Evolutionary conservation across 1,139 yeast genomes (phyloP).

Genomic region (Lodderomyces metapsilosis): DNA sequence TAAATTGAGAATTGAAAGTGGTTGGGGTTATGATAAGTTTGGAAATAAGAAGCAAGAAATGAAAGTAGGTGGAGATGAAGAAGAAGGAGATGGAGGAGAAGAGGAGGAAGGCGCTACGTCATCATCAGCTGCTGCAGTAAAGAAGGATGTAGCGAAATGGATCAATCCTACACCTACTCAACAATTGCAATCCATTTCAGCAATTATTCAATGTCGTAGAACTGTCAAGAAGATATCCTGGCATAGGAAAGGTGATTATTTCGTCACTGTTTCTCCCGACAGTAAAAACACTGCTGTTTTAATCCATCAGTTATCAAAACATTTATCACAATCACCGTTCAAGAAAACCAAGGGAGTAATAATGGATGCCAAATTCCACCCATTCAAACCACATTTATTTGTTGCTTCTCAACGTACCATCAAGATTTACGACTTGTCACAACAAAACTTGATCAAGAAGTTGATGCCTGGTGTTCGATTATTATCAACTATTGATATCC

Average conservation of each 20-base stretch:
- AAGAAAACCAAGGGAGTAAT: constrained; percentile 89
- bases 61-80: constrained; percentile 42
- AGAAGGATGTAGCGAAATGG: constrained; percentile 78
- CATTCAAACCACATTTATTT: constrained; percentile 88
- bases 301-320: constrained; percentile 92
- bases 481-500: constrained; percentile 88
- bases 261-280: constrained; percentile 90
- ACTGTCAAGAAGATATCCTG: constrained; percentile 82
- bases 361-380: constrained; percentile 96
- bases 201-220: constrained; percentile 65
- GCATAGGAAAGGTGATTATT: constrained; percentile 98
- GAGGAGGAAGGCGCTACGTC: constrained; percentile 27
- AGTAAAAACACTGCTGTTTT: constrained; percentile 86
- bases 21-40: constrained; percentile 87
- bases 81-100: constrained; percentile 22
- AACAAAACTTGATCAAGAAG: constrained; percentile 79
- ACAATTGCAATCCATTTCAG: constrained; percentile 65
- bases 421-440: constrained; percentile 85
- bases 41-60: constrained; percentile 54
- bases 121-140: constrained; percentile 37
- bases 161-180: constrained; percentile 70
- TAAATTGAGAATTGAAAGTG: constrained; percentile 75
- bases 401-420: constrained; percentile 93
- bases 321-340: constrained; percentile 96
- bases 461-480: constrained; percentile 94